phyloP scores from a whole-genome alignment of 2,329 filamentous ascomycete genomes.

The Colletotrichum viniferum region DNA sequence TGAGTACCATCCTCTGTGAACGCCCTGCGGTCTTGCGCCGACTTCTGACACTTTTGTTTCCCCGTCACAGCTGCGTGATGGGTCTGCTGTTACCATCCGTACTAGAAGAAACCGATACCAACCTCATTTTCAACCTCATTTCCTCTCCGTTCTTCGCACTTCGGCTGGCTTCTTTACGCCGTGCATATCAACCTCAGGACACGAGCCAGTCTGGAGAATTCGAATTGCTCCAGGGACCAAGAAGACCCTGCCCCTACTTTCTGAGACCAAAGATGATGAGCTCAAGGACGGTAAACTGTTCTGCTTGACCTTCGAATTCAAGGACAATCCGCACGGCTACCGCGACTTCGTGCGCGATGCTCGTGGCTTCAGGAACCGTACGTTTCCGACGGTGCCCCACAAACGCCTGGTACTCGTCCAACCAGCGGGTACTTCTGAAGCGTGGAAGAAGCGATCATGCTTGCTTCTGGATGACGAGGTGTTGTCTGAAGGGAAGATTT shows the following conservation, averaged over 20 bases:
- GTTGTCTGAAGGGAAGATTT: background rate
- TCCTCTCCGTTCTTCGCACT: background rate
- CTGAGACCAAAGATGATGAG: background rate
- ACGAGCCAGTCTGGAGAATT: background rate
- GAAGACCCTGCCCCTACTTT: background rate
- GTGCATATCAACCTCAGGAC: background rate
- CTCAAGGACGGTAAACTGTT: background rate
- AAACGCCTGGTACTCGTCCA: background rate
- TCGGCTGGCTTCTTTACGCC: background rate
- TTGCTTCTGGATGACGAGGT: background rate
- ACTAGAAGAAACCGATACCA: background rate
- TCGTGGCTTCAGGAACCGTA: background rate
- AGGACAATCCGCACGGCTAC: background rate
- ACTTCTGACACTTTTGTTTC: background rate
- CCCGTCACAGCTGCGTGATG: background rate
- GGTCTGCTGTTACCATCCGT: background rate
- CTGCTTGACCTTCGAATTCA: conserved; percentile 1
- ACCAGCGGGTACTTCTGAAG: background rate
- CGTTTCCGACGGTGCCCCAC: background rate
- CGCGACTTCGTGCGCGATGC: background rate
- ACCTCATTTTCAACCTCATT: background rate
- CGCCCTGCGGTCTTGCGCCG: too few species aligned
- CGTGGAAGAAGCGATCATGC: background rate
- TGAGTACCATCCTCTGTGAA: background rate
- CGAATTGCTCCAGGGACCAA: background rate